A percentile compares a stretch with the other conserved stretches of the same genome.
These are phyloP conservation scores for Pythium sp. DNA, from an alignment of 352 stramenopile genomes.

Conservation along the genomic window DNA sequence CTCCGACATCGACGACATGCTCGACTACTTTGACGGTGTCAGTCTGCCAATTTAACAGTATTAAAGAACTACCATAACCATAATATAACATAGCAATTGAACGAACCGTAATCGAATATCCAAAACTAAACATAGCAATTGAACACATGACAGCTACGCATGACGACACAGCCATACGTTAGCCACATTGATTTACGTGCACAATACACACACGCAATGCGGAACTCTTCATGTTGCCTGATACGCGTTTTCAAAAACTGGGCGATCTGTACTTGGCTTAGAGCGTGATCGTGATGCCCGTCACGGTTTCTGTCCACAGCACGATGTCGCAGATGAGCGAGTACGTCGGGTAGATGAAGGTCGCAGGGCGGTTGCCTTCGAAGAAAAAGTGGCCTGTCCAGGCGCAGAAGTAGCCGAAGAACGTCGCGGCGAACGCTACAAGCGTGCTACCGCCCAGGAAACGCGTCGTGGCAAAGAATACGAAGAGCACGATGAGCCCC, in stretches of 20 bases:
- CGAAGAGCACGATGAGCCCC: constrained; percentile 23
- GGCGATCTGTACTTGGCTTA: constrained; percentile 5
- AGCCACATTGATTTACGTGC: too few relatives aligned
- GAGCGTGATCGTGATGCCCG: constrained; percentile 34
- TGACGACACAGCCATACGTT: not conserved
- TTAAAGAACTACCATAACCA: not conserved
- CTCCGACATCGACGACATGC: constrained; percentile 65
- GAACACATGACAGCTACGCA: not conserved
- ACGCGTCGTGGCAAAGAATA: constrained; percentile 32
- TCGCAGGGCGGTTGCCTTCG: constrained; percentile 56
- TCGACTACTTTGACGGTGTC: constrained; percentile 74
- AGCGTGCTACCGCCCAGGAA: constrained; percentile 30
- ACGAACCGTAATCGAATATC: too few relatives aligned
- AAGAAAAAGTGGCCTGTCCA: constrained; percentile 69
- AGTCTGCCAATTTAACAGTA: constrained; percentile 48
- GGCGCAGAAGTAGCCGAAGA: constrained; percentile 57
- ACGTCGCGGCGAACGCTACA: constrained; percentile 18
- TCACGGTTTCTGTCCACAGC: constrained; percentile 48
- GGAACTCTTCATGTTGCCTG: not conserved
- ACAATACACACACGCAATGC: not conserved
- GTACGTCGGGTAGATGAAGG: constrained; percentile 71
- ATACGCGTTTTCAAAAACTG: not conserved
- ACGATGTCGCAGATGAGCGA: constrained; percentile 59
- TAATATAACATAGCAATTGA: constrained; percentile 3
- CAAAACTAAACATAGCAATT: constrained; percentile 7